phyloP scores from a whole-genome alignment of 345 rosid genomes.

The Eucalyptus polyanthemos region DNA sequence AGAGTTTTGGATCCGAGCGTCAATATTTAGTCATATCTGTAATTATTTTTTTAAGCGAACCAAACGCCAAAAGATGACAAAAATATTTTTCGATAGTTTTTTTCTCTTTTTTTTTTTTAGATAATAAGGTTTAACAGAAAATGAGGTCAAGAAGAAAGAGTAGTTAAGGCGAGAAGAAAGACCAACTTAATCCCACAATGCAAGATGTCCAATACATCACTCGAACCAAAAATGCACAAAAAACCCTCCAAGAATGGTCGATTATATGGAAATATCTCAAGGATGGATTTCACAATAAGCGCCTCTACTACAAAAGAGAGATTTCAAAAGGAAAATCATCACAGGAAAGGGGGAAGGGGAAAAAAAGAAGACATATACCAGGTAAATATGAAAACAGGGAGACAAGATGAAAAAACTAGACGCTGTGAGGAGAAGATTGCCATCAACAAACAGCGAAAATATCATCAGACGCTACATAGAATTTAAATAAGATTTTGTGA shows the following conservation, averaged over 20 bases:
- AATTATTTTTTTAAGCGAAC: accelerated
- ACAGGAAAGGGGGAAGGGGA: not conserved
- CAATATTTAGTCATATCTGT: no score
- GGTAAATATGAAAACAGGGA: not conserved
- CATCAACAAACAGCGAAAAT: not conserved
- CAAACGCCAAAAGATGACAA: accelerated
- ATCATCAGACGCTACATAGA: not conserved
- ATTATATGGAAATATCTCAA: not conserved
- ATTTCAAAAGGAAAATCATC: not conserved
- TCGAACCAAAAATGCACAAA: not conserved
- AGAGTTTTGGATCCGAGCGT: not conserved
- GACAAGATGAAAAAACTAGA: not conserved
- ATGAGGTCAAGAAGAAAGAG: not conserved
- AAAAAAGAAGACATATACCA: not conserved
- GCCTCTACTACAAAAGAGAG: not conserved
- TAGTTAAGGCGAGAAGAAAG: not conserved
- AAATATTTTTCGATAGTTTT: no score
- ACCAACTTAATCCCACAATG: not conserved
- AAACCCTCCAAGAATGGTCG: not conserved
- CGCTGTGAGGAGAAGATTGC: not conserved
- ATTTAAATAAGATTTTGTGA: not conserved
- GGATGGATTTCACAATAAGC: not conserved
- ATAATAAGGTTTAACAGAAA: not conserved
- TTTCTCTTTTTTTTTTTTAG: not conserved
- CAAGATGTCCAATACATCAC: not conserved